Percentiles rank a stretch among this genome's conserved stretches.
These are phyloP conservation scores for Platanthera guangdongensis DNA, from an alignment of 106 monocot genomes.

Conservation along the genomic window DNA sequence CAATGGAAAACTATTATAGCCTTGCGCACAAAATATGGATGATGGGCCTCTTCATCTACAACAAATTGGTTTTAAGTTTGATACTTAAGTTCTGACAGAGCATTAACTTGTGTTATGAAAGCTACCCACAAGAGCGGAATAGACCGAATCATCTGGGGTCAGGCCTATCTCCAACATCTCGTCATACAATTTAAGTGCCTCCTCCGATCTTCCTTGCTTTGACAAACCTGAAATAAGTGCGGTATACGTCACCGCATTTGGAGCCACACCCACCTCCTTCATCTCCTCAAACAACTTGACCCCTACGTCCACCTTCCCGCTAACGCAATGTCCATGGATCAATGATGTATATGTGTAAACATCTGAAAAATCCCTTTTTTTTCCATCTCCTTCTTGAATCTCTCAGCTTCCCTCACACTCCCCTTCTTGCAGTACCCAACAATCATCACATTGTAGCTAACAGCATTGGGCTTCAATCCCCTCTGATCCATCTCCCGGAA, in stretches of 20 bases:
- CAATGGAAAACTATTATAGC: too few species aligned
- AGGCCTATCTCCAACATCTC: constrained; percentile 66
- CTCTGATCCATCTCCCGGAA: constrained; percentile 48
- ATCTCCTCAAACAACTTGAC: constrained; percentile 68
- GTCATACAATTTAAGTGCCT: constrained; percentile 74
- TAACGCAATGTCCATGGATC: constrained; percentile 66
- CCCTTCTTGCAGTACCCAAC: constrained; percentile 78
- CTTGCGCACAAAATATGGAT: too few species aligned
- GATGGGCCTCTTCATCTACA: too few species aligned
- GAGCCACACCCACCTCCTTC: constrained; percentile 25
- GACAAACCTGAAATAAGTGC: constrained; percentile 72
- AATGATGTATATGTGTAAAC: constrained; percentile 74
- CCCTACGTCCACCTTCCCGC: constrained; percentile 54
- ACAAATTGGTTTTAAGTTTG: too few species aligned
- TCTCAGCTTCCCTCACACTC: constrained; percentile 58
- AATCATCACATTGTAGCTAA: constrained; percentile 74
- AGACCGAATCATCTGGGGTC: constrained; percentile 67
- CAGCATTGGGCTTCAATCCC: constrained; percentile 33
- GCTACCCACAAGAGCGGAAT: constrained; percentile 72
- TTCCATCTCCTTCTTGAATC: constrained; percentile 73
- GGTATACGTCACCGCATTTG: constrained; percentile 58
- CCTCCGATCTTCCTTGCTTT: constrained; percentile 77
- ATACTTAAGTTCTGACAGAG: too few species aligned
- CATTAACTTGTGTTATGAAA: constrained; percentile 24
- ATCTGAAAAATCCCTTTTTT: constrained; percentile 64